phyloP scores from a whole-genome alignment of 2,329 filamentous ascomycete genomes.

The Colletotrichum magnum region DNA sequence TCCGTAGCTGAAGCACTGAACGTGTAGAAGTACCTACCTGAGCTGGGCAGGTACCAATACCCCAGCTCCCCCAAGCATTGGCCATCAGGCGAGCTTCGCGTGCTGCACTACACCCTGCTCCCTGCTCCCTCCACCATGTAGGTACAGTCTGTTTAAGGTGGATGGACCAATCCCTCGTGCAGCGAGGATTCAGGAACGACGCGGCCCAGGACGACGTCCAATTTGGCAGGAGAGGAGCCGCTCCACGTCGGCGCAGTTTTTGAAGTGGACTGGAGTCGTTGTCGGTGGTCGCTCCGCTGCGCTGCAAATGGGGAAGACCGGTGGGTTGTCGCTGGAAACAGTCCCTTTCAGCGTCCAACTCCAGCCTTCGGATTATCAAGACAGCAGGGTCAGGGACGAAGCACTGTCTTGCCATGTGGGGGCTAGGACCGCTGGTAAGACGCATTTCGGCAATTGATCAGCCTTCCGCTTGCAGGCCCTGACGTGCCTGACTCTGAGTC shows the following conservation, averaged over 20 bases:
- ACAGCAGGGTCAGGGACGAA: background rate
- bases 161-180: background rate
- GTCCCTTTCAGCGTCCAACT: background rate
- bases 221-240: slow-evolving; percentile 2
- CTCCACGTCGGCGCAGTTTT: background rate
- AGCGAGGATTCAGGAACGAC: background rate
- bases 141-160: background rate
- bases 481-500: slow-evolving; percentile 22
- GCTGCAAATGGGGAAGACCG: background rate
- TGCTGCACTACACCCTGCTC: background rate
- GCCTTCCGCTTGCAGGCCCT: slow-evolving; percentile 35
- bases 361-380: background rate
- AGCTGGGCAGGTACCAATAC: background rate
- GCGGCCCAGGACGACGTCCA: background rate
- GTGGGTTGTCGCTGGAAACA: background rate
- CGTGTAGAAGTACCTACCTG: background rate
- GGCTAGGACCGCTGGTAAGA: slow-evolving; percentile 20
- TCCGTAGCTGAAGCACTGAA: no score
- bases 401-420: slow-evolving; percentile 7
- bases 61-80: slow-evolving; percentile 14
- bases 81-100: slow-evolving; percentile 11
- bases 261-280: background rate
- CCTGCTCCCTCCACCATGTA: no score
- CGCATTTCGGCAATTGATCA: slow-evolving; percentile 38
- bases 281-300: background rate